Conservation (phyloP, 345 rosid genomes). For the Kandelia obovata region DNA sequence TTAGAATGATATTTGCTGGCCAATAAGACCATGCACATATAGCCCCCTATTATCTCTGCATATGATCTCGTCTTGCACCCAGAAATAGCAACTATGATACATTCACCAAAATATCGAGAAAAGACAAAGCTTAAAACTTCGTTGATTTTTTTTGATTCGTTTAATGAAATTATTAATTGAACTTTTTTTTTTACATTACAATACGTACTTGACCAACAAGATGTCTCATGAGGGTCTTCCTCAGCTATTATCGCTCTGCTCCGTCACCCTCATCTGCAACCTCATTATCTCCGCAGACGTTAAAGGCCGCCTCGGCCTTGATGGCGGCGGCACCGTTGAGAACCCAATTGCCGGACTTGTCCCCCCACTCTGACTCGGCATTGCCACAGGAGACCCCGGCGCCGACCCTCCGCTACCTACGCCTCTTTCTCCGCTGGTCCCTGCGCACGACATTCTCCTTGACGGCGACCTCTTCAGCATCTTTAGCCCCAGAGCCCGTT, state of each 20-base stretch:
- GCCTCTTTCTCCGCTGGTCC: conserved; percentile 23
- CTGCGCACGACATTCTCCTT: conserved; percentile 51
- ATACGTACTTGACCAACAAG: conserved; percentile 87
- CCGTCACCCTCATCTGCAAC: conserved; percentile 86
- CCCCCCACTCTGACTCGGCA: conserved; percentile 1
- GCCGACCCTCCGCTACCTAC: conserved; percentile 28
- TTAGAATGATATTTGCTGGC: too few species aligned
- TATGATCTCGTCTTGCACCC: too few species aligned
- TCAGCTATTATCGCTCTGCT: conserved; percentile 77
- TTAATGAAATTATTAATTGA: too few species aligned
- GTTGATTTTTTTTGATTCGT: too few species aligned
- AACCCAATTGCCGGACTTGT: conserved; percentile 35
- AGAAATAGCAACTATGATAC: too few species aligned
- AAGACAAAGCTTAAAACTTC: too few species aligned
- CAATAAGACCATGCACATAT: too few species aligned
- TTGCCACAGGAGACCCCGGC: conserved; percentile 50
- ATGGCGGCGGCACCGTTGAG: conserved; percentile 33
- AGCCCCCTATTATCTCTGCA: too few species aligned
- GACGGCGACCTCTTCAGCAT: conserved; percentile 70
- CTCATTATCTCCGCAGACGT: conserved; percentile 96
- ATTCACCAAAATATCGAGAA: too few species aligned
- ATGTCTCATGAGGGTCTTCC: conserved; percentile 80
- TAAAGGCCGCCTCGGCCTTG: conserved; percentile 62
- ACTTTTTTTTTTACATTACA: too few species aligned
- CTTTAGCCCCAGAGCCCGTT: conserved; percentile 69